These are phyloP conservation scores for Panellus pusillus DNA, from an alignment of 768 basidiomycete genomes.

Conservation along the genomic window DNA sequence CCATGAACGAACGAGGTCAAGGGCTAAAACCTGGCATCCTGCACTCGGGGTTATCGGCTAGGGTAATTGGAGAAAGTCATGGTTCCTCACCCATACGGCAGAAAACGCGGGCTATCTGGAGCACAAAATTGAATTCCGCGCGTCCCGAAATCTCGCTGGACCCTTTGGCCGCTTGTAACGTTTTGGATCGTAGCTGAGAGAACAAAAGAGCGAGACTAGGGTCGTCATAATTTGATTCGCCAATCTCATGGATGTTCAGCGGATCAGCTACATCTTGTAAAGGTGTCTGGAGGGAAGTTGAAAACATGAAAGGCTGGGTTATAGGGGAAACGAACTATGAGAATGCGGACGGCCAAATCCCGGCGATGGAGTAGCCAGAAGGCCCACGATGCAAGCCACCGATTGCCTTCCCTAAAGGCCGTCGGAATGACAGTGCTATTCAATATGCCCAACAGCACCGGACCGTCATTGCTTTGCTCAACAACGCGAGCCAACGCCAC, in stretches of 20 bases:
- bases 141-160: constrained; percentile 87
- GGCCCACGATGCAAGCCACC: constrained; percentile 95
- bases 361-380: constrained; percentile 91
- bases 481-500: constrained; percentile 81
- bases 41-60: constrained; percentile 2
- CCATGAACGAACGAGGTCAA: constrained; percentile 90
- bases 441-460: constrained; percentile 69
- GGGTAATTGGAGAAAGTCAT: not conserved
- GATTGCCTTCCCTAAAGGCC: constrained; percentile 84
- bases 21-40: constrained; percentile 93
- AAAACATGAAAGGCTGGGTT: not conserved
- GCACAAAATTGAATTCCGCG: constrained; percentile 92
- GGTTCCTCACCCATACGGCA: constrained; percentile 84
- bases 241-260: constrained; percentile 63
- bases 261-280: constrained; percentile 68
- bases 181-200: constrained; percentile 85
- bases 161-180: constrained; percentile 90
- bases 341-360: constrained; percentile 86
- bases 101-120: constrained; percentile 92
- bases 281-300: constrained; percentile 54
- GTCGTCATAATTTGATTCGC: constrained; percentile 90
- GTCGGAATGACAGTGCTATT: constrained; percentile 75
- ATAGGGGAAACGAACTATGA: constrained; percentile 61
- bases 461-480: constrained; percentile 82
- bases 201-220: constrained; percentile 90